Evolutionary conservation across 2,329 filamentous ascomycete species (phyloP), one percentile per base, ranked within the genome.

Genomic region (Neofusicoccum parvum): DNA sequence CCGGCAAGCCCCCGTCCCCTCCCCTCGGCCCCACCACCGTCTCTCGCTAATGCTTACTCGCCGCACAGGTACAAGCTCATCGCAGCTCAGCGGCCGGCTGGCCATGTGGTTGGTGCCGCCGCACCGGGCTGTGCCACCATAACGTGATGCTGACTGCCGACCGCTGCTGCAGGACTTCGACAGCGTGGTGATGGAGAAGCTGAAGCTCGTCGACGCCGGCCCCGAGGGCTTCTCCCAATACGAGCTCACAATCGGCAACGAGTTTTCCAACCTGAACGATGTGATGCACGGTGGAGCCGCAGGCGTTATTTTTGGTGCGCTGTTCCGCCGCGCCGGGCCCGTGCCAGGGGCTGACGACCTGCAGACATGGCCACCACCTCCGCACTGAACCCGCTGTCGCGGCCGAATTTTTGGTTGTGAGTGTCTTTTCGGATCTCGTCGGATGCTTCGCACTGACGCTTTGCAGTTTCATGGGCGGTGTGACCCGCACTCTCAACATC

Each of bases 401-500:
- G 74, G 41, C 80, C 81, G 0, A 82, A 80, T 2, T 84, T 79
- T 69, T 86, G 82, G 82, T 79, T 83, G 75, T 81, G 69, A 50
- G 74, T 62, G 6, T 41, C 5, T 71, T 43, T 37, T 20, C 9
- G 37, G 11, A n/a, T 9, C n/a, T 36, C 12, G 23, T 37, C 27
- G 5, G 4, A 6, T 37, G 6, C 7, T 23, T 65, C 23, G 9
- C n/a, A 14, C 9, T 34, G 0, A 59, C 32, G 5, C 1, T n/a
- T 23, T 7, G 2, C 43, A 75, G 75, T 64, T 84, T 85, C 68
- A 74, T 85, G 62, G 83, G 81, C 1, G 83, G 83, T 4, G 82
- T 85, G 0, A 83, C 82, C 3, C 75, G 83, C 5, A 78, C 78
- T 0, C 72, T 85, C 37, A 83, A 82, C 67, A 79, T 85, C n/a